A percentile compares a stretch with the other conserved stretches of the same genome.
Conservation (phyloP, 1,139 yeast species). For the Zhuliangozyma blackwelliae region DNA sequence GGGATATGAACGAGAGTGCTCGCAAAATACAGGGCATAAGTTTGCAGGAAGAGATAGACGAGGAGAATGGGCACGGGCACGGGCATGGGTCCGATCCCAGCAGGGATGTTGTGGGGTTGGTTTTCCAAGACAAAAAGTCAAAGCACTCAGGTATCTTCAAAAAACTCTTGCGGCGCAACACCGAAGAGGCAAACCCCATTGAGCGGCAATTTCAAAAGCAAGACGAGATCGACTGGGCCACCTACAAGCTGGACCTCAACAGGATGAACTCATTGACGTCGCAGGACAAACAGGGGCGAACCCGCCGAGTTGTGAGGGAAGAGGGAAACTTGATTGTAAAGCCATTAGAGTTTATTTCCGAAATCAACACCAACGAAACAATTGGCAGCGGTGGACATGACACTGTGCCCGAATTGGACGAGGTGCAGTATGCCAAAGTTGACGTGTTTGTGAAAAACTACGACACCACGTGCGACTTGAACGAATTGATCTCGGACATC, state of each 20-base stretch:
- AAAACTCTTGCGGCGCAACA: conserved; percentile 41
- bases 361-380: conserved; percentile 41
- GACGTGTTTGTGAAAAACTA: conserved; percentile 33
- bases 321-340: conserved; percentile 63
- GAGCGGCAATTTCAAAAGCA: conserved; percentile 32
- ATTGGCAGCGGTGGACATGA: conserved; percentile 20
- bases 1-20: conserved; percentile 27
- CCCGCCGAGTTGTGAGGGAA: conserved; percentile 62
- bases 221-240: conserved; percentile 39
- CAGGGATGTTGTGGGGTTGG: conserved; percentile 28
- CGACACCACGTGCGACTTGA: conserved; percentile 28
- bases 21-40: conserved; percentile 18
- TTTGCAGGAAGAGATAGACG: conserved; percentile 13
- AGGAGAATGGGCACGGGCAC: conserved; percentile 4
- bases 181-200: conserved; percentile 26
- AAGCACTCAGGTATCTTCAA: conserved; percentile 52
- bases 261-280: conserved; percentile 72
- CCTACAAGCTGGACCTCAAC: conserved; percentile 53
- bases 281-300: conserved; percentile 66
- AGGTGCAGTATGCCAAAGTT: conserved; percentile 19
- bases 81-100: conserved; percentile 1
- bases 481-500: conserved; percentile 44
- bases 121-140: conserved; percentile 44
- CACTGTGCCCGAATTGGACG: conserved; percentile 12
- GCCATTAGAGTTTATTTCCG: conserved; percentile 63